phyloP scores from a whole-genome alignment of 805 yeast genomes.

The Metschnikowia orientalis region DNA sequence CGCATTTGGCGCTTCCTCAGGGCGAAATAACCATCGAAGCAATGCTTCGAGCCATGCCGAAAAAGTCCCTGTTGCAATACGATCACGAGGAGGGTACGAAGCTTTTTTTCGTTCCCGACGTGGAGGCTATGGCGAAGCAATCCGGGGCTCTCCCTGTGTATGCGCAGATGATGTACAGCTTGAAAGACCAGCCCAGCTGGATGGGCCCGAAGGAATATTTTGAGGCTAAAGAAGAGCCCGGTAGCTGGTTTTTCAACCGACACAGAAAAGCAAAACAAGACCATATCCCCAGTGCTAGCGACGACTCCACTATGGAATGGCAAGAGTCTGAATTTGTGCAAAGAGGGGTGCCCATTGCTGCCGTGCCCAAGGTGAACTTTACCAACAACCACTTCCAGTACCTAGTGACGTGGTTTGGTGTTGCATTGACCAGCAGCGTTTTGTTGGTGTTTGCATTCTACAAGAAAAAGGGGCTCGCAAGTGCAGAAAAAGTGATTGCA shows the following conservation, averaged over 20 bases:
- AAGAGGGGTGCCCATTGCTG: constrained; percentile 90
- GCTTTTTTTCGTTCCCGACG: constrained; percentile 75
- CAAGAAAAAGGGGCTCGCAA: constrained; percentile 27
- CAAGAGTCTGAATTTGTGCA: constrained; percentile 53
- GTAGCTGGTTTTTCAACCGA: constrained; percentile 15
- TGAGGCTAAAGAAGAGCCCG: constrained; percentile 3
- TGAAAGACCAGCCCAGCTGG: constrained; percentile 60
- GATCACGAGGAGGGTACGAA: constrained; percentile 63
- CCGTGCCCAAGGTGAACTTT: constrained; percentile 71
- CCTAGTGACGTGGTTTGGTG: constrained; percentile 91
- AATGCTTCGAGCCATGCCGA: constrained; percentile 63
- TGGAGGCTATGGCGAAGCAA: constrained; percentile 70
- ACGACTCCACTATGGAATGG: constrained; percentile 34
- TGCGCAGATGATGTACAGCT: constrained; percentile 66
- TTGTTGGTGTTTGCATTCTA: constrained; percentile 44
- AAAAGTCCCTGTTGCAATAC: constrained; percentile 61
- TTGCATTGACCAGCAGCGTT: constrained; percentile 67
- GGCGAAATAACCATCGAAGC: constrained; percentile 72
- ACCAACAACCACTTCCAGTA: constrained; percentile 91
- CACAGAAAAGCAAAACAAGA: constrained; percentile 8
- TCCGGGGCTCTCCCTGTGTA: constrained; percentile 69
- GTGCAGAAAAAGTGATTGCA: constrained; percentile 38
- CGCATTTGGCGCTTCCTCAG: constrained; percentile 67
- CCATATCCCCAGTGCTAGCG: constrained; percentile 20
- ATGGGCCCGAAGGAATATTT: constrained; percentile 15